A percentile compares a stretch with the other conserved stretches of the same genome.
These are phyloP conservation scores for Verticillium longisporum DNA, from an alignment of 2,329 filamentous ascomycete genomes.

Conservation along the genomic window DNA sequence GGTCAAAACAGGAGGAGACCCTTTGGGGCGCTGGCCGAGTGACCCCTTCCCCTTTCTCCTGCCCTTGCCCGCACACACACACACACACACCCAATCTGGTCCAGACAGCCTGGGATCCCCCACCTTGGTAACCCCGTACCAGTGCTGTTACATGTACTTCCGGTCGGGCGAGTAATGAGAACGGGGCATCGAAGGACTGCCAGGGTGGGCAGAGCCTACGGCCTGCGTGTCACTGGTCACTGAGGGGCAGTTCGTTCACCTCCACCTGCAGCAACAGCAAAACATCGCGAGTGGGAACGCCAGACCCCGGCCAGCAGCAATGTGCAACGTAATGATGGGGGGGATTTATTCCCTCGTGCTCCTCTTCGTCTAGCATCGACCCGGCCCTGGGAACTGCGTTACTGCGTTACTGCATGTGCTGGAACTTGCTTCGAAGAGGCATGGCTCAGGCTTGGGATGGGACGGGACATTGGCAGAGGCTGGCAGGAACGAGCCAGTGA, in stretches of 20 bases:
- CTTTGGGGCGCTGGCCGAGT: no score
- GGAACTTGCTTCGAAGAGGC: neutral
- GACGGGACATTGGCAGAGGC: neutral
- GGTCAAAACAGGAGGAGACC: no score
- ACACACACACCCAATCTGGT: neutral
- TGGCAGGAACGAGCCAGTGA: neutral
- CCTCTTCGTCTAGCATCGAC: neutral
- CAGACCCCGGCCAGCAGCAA: neutral
- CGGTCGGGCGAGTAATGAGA: neutral
- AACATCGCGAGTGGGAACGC: neutral
- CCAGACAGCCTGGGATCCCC: neutral
- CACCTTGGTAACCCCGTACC: neutral
- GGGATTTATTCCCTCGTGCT: neutral
- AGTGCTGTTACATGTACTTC: neutral
- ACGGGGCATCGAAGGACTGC: neutral
- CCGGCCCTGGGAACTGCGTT: neutral
- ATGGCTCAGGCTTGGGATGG: neutral
- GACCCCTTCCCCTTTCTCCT: neutral
- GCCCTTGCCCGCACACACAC: no score
- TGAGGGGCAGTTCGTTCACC: neutral
- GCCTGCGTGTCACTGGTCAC: neutral
- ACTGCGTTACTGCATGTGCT: neutral
- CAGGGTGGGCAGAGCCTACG: neutral
- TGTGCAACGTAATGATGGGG: neutral
- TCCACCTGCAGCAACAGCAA: neutral